phyloP scores from a whole-genome alignment of 306 rosid species.

The Lathyrus oleraceus region DNA sequence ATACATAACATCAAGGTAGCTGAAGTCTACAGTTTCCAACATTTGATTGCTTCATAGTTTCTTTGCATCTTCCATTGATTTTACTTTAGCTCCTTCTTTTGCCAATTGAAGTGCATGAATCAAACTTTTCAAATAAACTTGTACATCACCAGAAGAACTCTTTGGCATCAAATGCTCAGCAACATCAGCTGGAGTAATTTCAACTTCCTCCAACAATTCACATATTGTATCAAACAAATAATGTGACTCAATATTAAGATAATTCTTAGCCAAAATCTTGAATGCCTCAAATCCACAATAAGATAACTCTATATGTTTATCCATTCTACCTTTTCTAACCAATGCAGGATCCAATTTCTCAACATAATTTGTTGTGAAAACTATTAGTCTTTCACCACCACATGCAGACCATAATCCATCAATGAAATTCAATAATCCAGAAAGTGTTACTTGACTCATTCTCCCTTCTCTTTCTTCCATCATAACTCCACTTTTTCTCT shows the following conservation, averaged over 20 bases:
- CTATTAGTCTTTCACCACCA: constrained; percentile 67
- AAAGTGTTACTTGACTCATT: constrained; percentile 60
- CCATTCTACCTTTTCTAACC: constrained; percentile 85
- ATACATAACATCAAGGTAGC: constrained; percentile 14
- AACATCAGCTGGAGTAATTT: constrained; percentile 82
- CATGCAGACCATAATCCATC: constrained; percentile 92
- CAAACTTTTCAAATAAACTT: constrained; percentile 40
- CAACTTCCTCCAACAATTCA: constrained; percentile 38
- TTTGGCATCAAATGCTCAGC: constrained; percentile 88
- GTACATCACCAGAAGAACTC: constrained; percentile 36
- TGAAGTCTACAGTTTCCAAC: background rate
- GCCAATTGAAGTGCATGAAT: constrained; percentile 56
- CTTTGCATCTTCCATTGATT: constrained; percentile 37
- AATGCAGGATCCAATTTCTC: constrained; percentile 90
- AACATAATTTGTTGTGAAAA: constrained; percentile 77
- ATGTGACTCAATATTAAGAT: constrained; percentile 54
- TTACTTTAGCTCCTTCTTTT: constrained; percentile 40
- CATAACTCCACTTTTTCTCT: constrained; percentile 21
- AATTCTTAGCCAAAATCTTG: constrained; percentile 63
- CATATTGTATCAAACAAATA: constrained; percentile 40
- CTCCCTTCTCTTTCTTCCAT: constrained; percentile 41
- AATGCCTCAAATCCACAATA: constrained; percentile 72
- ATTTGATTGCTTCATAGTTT: constrained; percentile 19
- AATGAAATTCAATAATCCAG: constrained; percentile 75
- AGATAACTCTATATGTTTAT: constrained; percentile 70